phyloP scores from a whole-genome alignment of 495 filamentous ascomycete genomes.

The Penicillium dipodomyicola region DNA sequence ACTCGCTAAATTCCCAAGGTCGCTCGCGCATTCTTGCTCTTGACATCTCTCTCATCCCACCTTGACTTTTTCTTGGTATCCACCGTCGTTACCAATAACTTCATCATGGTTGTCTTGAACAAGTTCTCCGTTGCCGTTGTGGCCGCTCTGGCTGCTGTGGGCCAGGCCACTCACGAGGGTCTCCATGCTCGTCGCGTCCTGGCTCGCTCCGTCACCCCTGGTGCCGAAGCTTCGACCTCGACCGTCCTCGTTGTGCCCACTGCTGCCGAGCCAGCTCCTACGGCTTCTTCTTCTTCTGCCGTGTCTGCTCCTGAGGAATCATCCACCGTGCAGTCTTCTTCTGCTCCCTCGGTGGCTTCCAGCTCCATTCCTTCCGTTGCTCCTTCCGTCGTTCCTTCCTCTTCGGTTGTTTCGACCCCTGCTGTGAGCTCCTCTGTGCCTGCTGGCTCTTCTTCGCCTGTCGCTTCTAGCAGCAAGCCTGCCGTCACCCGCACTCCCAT shows the following conservation, averaged over 20 bases:
- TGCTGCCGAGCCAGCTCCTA: constrained; percentile 13
- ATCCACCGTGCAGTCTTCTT: constrained; percentile 6
- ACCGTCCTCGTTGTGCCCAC: constrained; percentile 17
- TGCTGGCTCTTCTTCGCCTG: neutral
- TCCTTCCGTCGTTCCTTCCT: neutral
- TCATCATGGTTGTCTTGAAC: constrained; percentile 44
- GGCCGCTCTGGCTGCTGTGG: constrained; percentile 46
- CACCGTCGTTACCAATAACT: constrained; percentile 22
- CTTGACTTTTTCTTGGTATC: constrained; percentile 23
- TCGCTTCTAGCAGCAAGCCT: constrained; percentile 5
- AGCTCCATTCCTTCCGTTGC: neutral
- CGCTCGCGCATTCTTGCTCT: neutral
- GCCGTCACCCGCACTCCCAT: constrained; percentile 10
- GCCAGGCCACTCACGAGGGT: constrained; percentile 41
- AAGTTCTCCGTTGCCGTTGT: constrained; percentile 50
- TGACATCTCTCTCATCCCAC: constrained; percentile 4
- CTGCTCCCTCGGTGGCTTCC: neutral
- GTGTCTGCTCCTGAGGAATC: neutral
- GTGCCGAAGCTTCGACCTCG: constrained; percentile 17
- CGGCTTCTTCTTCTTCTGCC: constrained; percentile 12
- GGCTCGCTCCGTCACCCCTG: constrained; percentile 21
- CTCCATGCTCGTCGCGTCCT: constrained; percentile 34
- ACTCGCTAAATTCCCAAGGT: neutral
- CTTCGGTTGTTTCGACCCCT: neutral
- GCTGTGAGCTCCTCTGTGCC: neutral